phyloP scores from a whole-genome alignment of 495 filamentous ascomycete genomes.

The Cercophora scortea region DNA sequence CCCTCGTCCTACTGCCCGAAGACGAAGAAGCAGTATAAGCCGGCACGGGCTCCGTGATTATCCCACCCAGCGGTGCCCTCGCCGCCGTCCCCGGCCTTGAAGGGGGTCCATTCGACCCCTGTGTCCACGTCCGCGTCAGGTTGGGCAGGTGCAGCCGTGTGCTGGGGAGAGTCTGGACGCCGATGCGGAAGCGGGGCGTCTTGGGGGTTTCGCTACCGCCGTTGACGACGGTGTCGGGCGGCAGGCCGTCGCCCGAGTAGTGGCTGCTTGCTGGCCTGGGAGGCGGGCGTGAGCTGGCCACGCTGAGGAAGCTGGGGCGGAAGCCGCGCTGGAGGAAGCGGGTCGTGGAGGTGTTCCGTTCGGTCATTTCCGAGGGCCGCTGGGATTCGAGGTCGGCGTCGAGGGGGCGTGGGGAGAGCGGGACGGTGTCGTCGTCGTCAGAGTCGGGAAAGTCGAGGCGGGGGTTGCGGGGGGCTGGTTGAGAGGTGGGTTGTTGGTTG shows the following conservation, averaged over 20 bases:
- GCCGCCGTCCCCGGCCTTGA: conserved; percentile 13
- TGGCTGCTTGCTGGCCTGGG: conserved; percentile 19
- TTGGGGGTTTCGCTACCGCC: conserved; percentile 30
- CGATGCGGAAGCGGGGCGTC: conserved; percentile 28
- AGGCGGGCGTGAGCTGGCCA: not conserved
- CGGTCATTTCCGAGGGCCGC: conserved; percentile 19
- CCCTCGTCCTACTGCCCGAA: not conserved
- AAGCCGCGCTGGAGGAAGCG: conserved; percentile 20
- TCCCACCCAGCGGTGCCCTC: not conserved
- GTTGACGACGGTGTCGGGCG: conserved; percentile 15
- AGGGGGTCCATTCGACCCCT: conserved; percentile 22
- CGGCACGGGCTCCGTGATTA: conserved; percentile 7
- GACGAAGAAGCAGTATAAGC: not conserved
- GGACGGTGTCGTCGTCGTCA: conserved; percentile 15
- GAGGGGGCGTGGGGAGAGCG: conserved; percentile 14
- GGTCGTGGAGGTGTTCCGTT: conserved; percentile 11
- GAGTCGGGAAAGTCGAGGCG: not conserved
- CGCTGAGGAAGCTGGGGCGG: conserved; percentile 26
- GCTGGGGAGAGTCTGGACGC: conserved; percentile 27
- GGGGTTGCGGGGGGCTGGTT: not conserved
- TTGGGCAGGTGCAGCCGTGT: conserved; percentile 33
- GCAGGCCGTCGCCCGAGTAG: conserved; percentile 19
- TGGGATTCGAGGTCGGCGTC: conserved; percentile 16
- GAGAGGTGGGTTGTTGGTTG: not conserved
- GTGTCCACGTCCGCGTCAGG: conserved; percentile 26